Base-by-base conservation (phyloP, 352 stramenopile species). In the Saprolegnia parasitica region DNA sequence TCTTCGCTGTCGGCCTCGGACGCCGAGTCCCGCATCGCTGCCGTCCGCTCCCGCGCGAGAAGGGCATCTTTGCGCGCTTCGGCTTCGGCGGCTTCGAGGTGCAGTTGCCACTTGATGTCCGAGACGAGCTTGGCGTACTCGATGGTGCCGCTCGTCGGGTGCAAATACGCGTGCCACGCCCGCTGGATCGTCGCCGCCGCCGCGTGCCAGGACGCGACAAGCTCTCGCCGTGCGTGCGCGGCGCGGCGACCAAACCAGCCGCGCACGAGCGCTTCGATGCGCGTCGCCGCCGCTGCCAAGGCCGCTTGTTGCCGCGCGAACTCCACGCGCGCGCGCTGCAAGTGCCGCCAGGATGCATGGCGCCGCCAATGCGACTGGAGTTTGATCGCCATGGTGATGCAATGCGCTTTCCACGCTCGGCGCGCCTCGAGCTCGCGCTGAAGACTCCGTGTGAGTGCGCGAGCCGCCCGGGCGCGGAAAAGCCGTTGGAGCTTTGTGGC, bases 1-100 rank as follows among this genome's bases (percentile, higher is more conserved):
- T 91, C 81, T 35, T 94, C 86, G 49, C 80, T 88, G 50, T 91
- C 83, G 0, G 77, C 62, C 39, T 91, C 85, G 0, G 85, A 93
- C 26, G 85, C 85, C 15, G 85, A 93, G 74, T 91, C 83, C 18
- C 73, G 78, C 58, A 89, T 77, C 15, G 79, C 72, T 16, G 85
- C 61, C 29, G 77, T 74, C 3, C 74, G 71, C 0, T 81, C 80
- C 40, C 81, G 83, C 18, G 80, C 76, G 20, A 91, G 32, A 26
- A 89, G 56, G 21, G 80, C 78, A 0, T 75, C 60, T 60, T 89
- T 80, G 45, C 89, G 79, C 13, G 58, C 64, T 35, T 66, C 52
- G 8, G 85, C 82, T 0, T 62, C 75, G 6, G 74, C 62, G n/a
- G 73, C 75, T 74, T 93, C 85, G 8, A 80, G 74, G 0, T 79